Conservation (phyloP, 208 protist species). For the Trypanosoma boissoni region DNA sequence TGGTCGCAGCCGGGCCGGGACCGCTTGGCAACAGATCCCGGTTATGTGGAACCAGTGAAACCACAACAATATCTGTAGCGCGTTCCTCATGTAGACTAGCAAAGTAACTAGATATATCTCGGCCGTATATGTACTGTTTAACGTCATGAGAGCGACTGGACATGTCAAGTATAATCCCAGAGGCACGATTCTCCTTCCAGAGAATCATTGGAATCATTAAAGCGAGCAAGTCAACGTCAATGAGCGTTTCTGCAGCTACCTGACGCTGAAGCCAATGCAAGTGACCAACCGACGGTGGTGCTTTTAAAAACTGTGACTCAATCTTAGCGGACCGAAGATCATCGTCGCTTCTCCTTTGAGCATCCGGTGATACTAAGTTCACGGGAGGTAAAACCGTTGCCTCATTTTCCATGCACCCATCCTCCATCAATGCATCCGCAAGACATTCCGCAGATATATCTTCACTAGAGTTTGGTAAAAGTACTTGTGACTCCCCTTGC, state of each 20-base stretch:
- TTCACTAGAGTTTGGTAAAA: no score
- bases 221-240: slow-evolving; percentile 52
- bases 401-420: no score
- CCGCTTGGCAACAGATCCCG: no score
- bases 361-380: neutral
- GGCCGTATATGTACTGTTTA: slow-evolving; percentile 4
- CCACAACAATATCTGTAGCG: neutral
- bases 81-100: neutral
- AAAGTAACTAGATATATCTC: slow-evolving; percentile 11
- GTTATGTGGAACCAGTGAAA: neutral
- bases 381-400: no score
- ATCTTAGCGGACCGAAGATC: neutral
- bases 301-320: neutral
- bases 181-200: neutral
- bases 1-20: neutral
- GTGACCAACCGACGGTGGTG: slow-evolving; percentile 51
- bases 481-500: neutral
- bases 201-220: slow-evolving; percentile 24
- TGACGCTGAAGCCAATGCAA: slow-evolving; percentile 83
- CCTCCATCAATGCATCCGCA: slow-evolving; percentile 8
- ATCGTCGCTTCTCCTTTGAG: neutral
- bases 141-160: slow-evolving; percentile 15
- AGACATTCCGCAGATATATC: slow-evolving; percentile 7
- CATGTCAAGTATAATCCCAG: slow-evolving; percentile 25
- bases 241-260: slow-evolving; percentile 48